Conservation (phyloP, 306 rosid species). For the Malus sylvestris region DNA sequence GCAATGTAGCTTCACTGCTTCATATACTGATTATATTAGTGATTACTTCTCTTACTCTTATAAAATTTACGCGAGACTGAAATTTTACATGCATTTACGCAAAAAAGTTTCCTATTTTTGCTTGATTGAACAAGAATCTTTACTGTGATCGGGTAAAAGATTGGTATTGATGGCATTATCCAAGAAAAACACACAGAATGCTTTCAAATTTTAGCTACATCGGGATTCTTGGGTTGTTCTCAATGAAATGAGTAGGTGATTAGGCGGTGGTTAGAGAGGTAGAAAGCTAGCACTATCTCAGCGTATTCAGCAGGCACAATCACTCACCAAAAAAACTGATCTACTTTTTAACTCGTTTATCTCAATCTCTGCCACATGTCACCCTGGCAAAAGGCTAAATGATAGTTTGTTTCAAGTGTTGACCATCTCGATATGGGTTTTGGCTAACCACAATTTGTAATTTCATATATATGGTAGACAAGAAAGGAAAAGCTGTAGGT, state of each 20-base stretch:
- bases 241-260: constrained; percentile 22
- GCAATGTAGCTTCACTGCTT: background rate
- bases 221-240: constrained; percentile 21
- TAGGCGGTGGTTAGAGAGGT: constrained; percentile 51
- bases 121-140: too few species aligned
- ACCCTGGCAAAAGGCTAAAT: constrained; percentile 1
- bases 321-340: constrained; percentile 27
- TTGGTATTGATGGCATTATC: background rate
- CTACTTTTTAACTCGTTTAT: constrained; percentile 15
- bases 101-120: background rate
- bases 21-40: background rate
- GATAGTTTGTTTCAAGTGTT: constrained; percentile 18
- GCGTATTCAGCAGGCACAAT: constrained; percentile 49
- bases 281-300: constrained; percentile 54
- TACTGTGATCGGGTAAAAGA: background rate
- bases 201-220: background rate
- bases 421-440: constrained; percentile 17
- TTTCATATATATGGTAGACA: background rate
- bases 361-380: constrained; percentile 33
- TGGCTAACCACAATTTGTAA: background rate
- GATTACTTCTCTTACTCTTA: background rate
- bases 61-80: background rate
- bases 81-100: background rate
- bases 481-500: too few species aligned
- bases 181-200: background rate